phyloP scores from a whole-genome alignment of 148 eudicot genomes.

The Gaultheria prostrata region DNA sequence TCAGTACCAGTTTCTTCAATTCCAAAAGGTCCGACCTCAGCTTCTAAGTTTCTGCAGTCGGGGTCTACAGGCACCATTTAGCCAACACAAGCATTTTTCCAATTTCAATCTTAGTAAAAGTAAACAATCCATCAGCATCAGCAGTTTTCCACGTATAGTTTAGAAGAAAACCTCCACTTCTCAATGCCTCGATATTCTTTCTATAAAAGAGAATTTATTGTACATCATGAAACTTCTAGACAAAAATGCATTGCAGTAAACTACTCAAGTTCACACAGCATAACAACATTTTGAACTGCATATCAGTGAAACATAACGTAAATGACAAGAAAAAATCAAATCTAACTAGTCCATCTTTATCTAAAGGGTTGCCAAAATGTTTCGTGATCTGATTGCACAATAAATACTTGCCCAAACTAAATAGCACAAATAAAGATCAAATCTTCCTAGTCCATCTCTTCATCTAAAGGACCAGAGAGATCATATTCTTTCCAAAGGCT shows the following conservation, averaged over 20 bases:
- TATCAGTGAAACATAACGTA: background rate
- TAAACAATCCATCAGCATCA: background rate
- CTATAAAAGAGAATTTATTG: background rate
- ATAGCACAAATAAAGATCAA: constrained; percentile 4
- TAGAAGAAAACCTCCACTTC: background rate
- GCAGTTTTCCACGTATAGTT: background rate
- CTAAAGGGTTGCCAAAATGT: constrained; percentile 4
- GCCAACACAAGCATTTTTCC: background rate
- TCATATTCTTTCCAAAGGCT: background rate
- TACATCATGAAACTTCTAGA: background rate
- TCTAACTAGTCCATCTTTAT: background rate
- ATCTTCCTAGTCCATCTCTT: background rate
- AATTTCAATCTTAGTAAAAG: background rate
- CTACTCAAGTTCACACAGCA: background rate
- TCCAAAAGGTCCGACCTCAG: background rate
- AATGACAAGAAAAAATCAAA: background rate
- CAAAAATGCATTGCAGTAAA: background rate
- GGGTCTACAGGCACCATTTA: background rate
- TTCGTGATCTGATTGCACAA: background rate
- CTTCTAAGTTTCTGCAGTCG: background rate
- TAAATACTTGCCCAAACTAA: background rate
- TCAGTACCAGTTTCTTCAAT: background rate
- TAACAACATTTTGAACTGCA: constrained; percentile 1
- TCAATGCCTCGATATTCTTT: background rate
- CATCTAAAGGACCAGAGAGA: constrained; percentile 4